phyloP scores from a whole-genome alignment of 2,329 filamentous ascomycete species.

The Alternaria incomplexa region DNA sequence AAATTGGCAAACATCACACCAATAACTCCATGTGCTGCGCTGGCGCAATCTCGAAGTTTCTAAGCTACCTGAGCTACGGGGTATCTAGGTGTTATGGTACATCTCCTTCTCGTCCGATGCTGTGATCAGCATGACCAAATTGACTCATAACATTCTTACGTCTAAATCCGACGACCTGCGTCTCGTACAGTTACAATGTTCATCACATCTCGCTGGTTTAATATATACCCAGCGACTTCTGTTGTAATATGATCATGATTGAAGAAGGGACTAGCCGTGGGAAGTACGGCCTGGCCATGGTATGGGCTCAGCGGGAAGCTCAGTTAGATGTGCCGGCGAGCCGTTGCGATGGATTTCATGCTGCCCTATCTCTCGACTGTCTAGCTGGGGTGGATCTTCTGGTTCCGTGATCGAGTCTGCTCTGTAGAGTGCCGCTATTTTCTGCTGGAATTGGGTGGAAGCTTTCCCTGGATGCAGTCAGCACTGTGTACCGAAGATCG shows the following conservation, averaged over 20 bases:
- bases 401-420: conserved; percentile 15
- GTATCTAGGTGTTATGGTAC: not conserved
- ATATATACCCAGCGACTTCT: not conserved
- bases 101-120: not conserved
- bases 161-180: not conserved
- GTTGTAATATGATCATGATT: not conserved
- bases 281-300: conserved; percentile 2
- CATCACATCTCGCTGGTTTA: not conserved
- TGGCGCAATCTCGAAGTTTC: not conserved
- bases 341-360: not conserved
- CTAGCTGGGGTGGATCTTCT: conserved; percentile 9
- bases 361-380: conserved; percentile 8
- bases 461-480: not conserved
- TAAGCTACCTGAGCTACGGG: not conserved
- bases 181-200: not conserved
- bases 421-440: not conserved
- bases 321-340: not conserved
- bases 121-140: not conserved
- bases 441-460: not conserved
- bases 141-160: not conserved
- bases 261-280: not conserved
- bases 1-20: not conserved
- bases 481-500: not conserved
- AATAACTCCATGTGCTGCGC: not conserved
- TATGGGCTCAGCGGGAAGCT: conserved; percentile 15